phyloP scores from a whole-genome alignment of 2,329 filamentous ascomycete species.

The Cytospora piceicola region DNA sequence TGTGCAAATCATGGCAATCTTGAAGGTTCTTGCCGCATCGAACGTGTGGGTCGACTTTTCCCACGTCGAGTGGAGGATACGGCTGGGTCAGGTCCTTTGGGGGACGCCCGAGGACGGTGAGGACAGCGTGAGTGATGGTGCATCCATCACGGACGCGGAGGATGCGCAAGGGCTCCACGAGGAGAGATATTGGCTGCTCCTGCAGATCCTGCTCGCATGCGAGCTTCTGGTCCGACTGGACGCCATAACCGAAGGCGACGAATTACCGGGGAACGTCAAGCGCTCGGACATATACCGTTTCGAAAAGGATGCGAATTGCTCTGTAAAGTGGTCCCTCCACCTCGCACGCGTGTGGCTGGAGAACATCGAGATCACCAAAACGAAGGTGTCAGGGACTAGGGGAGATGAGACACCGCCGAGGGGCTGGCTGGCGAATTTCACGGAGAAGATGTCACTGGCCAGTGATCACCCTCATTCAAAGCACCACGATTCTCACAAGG shows the following conservation, averaged over 20 bases:
- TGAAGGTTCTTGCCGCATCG: constrained; percentile 66
- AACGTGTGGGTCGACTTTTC: constrained; percentile 78
- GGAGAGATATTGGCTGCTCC: constrained; percentile 68
- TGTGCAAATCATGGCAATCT: constrained; percentile 70
- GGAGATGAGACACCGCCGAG: constrained; percentile 36
- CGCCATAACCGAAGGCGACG: constrained; percentile 63
- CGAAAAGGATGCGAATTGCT: constrained; percentile 62
- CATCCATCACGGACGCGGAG: constrained; percentile 54
- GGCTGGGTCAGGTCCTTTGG: constrained; percentile 74
- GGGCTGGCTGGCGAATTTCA: constrained; percentile 62
- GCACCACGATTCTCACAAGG: constrained; percentile 44
- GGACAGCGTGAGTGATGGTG: constrained; percentile 57
- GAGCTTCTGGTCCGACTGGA: constrained; percentile 69
- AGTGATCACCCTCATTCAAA: constrained; percentile 37
- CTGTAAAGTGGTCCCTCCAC: constrained; percentile 70
- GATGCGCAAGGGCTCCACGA: constrained; percentile 57
- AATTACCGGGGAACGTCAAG: constrained; percentile 56
- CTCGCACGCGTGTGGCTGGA: constrained; percentile 70
- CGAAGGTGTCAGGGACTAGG: constrained; percentile 38
- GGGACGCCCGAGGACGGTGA: constrained; percentile 56
- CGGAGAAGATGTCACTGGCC: constrained; percentile 55
- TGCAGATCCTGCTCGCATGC: constrained; percentile 67
- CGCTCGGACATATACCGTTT: constrained; percentile 64
- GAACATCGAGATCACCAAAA: constrained; percentile 63
- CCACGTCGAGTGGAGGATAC: constrained; percentile 74